A percentile compares a stretch with the other conserved stretches of the same genome.
Evolutionary conservation across 495 filamentous ascomycete genomes (phyloP).

Genomic region (Aspergillus taichungensis): DNA sequence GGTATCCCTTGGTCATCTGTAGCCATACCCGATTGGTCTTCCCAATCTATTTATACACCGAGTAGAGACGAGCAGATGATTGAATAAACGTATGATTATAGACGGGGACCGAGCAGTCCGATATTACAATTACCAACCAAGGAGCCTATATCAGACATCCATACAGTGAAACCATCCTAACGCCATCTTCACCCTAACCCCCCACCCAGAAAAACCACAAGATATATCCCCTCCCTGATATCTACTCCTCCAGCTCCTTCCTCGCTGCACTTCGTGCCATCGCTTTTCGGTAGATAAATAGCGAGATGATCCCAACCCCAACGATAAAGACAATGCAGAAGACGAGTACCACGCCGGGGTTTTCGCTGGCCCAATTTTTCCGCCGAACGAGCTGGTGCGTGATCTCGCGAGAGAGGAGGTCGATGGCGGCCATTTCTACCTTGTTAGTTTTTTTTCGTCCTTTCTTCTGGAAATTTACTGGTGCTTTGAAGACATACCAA

Average conservation of each 20-base stretch:
- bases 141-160: too few relatives aligned
- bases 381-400: constrained; percentile 23
- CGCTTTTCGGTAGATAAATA: constrained; percentile 38
- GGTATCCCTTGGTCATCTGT: too few relatives aligned
- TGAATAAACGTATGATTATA: too few relatives aligned
- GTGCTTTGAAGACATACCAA: too few relatives aligned
- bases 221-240: not conserved
- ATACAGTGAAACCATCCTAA: too few relatives aligned
- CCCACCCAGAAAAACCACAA: not conserved
- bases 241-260: constrained; percentile 10
- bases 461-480: not conserved
- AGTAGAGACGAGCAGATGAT: too few relatives aligned
- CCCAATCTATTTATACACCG: too few relatives aligned
- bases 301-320: constrained; percentile 27
- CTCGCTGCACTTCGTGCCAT: constrained; percentile 26
- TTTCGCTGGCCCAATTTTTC: constrained; percentile 40
- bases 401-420: constrained; percentile 13
- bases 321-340: constrained; percentile 46
- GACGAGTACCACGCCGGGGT: constrained; percentile 45
- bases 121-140: too few relatives aligned
- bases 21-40: too few relatives aligned
- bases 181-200: not conserved
- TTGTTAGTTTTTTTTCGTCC: not conserved
- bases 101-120: too few relatives aligned
- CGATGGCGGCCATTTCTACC: constrained; percentile 31